Base-by-base conservation (phyloP, 805 yeast species). In the Tetrapisispora namnaoensis region DNA sequence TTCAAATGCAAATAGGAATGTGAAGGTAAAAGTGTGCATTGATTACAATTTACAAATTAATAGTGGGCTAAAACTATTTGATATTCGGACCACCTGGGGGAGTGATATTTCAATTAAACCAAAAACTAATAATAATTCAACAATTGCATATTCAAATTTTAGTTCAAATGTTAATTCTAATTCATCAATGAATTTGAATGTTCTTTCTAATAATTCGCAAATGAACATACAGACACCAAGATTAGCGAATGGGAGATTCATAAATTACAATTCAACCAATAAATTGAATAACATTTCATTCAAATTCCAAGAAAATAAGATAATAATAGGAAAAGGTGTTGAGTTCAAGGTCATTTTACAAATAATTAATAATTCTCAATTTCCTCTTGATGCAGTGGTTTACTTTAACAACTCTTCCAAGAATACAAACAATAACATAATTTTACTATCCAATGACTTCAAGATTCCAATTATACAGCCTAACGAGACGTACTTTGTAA, bases 401-500 rank as follows among this genome's bases (percentile, higher is more conserved):
- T 59, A 61, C 41, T 60, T 61, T 46, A 57, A 60, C 42, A 60
- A 59, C 46, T 14, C 30, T 16, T 22, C 18, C 10, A 45, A 38
- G 14, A 18, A 20, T 44, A 52, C 52, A 8, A 53, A 63, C 21
- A 62, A 62, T 38, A 66, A 67, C 3, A 54, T 66, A 2, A 59
- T 66, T 3, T 49, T 66, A 14, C 51, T 65, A 6, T 57, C 68
- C 3, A 66, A 65, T 42, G 70, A 66, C 38, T 61, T 55, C 47
- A 64, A 62, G 43, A 48, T 65, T 7, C 66, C 68, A 2, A 44
- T 60, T 1, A 54, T 65, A 10, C 53, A 52, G 14, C 60, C 65
- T 8, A 55, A 56, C 17, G 62, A 61, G 32, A 58, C 67, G 8
- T 55, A 57, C 44, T 55, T 57, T 28, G 61, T 59, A 3, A 61